These are phyloP conservation scores for Hypoxylon crocopeplum DNA, from an alignment of 495 filamentous ascomycete genomes.

Conservation along the genomic window DNA sequence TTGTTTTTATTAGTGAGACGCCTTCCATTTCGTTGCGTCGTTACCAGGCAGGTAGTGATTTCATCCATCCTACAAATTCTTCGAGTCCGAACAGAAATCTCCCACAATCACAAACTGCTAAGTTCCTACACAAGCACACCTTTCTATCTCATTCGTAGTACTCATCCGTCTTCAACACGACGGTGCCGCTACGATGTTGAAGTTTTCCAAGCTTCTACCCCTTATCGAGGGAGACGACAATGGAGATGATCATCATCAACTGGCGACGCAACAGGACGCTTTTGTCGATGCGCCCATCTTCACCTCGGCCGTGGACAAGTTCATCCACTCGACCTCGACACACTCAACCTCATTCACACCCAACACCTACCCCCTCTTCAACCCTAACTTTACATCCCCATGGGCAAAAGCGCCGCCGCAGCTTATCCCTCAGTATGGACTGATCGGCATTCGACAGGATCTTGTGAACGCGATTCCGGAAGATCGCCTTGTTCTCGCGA, in stretches of 20 bases:
- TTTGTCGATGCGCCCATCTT: conserved; percentile 7
- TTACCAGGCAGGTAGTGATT: too few relatives aligned
- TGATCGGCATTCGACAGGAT: conserved; percentile 16
- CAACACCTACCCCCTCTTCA: too few relatives aligned
- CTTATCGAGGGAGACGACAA: background rate
- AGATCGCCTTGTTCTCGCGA: conserved; percentile 58
- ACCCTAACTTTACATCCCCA: too few relatives aligned
- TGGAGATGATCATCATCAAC: too few relatives aligned
- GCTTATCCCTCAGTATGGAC: conserved; percentile 23
- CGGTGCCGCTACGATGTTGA: background rate
- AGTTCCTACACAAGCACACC: too few relatives aligned
- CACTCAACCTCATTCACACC: background rate
- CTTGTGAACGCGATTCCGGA: background rate
- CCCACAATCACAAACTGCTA: too few relatives aligned
- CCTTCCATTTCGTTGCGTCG: too few relatives aligned
- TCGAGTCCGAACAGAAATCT: too few relatives aligned
- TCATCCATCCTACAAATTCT: too few relatives aligned
- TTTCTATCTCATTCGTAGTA: background rate
- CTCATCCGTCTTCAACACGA: background rate
- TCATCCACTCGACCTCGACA: background rate
- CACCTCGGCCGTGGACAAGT: conserved; percentile 1
- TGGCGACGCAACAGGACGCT: background rate
- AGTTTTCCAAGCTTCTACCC: background rate
- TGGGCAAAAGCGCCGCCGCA: too few relatives aligned
- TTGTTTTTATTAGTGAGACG: too few relatives aligned